These are phyloP conservation scores for Claviceps fusiformis DNA, from an alignment of 2,329 filamentous ascomycete species.

Conservation along the genomic window DNA sequence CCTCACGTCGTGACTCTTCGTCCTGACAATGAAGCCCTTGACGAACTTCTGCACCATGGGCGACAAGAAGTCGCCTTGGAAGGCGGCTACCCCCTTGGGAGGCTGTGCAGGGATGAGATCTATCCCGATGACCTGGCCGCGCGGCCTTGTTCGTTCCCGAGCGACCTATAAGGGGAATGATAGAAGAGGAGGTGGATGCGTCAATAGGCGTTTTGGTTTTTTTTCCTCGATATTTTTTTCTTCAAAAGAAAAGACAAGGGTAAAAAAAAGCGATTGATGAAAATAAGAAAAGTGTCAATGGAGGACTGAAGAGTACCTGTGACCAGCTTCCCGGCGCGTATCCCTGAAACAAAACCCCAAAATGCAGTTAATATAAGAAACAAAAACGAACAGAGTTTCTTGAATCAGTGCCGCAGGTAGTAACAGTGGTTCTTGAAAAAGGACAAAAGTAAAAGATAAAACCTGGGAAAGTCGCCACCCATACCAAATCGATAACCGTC, in stretches of 20 bases:
- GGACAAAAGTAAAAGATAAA: neutral
- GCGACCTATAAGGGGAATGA: constrained; percentile 48
- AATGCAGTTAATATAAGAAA: neutral
- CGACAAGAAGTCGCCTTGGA: constrained; percentile 87
- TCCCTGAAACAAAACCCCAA: constrained; percentile 32
- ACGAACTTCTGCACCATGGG: constrained; percentile 62
- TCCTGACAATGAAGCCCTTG: constrained; percentile 57
- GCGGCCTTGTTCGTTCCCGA: constrained; percentile 59
- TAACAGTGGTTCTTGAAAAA: neutral
- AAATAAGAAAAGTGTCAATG: neutral
- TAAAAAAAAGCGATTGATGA: neutral
- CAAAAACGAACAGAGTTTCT: neutral
- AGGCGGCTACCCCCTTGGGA: constrained; percentile 79
- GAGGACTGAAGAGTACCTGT: constrained; percentile 31
- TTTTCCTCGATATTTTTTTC: neutral
- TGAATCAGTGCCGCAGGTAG: no score
- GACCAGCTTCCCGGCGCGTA: constrained; percentile 68
- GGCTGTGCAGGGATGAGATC: constrained; percentile 89
- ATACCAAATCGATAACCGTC: constrained; percentile 79
- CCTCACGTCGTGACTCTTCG: constrained; percentile 20
- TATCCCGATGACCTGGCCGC: constrained; percentile 75
- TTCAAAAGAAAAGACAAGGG: neutral
- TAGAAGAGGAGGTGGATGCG: neutral
- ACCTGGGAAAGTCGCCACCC: constrained; percentile 9
- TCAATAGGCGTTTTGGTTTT: neutral